Evolutionary conservation across 352 stramenopile genomes (phyloP).

Genomic region (Detonula confervacea): DNA sequence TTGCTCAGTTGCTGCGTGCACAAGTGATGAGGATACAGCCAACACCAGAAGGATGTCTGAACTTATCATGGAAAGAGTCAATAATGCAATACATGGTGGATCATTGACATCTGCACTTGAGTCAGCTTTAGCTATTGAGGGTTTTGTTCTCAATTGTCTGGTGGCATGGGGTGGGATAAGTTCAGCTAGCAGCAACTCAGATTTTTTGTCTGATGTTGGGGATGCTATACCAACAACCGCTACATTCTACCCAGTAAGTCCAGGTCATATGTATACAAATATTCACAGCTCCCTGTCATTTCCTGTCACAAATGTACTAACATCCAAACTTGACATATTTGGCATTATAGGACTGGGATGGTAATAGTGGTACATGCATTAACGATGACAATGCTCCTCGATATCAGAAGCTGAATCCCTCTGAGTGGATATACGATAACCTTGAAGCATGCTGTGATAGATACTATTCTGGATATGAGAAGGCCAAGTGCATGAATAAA

Average conservation of each 20-base stretch:
- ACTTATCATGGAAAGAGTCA: not conserved
- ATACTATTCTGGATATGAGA: slow-evolving; percentile 8
- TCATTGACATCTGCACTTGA: not conserved
- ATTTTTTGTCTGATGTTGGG: not conserved
- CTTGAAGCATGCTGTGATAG: slow-evolving; percentile 15
- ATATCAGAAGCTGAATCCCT: not conserved
- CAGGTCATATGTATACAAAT: too few species aligned
- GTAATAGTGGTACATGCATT: slow-evolving; percentile 1
- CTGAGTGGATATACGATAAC: slow-evolving; percentile 1
- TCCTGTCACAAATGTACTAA: not conserved
- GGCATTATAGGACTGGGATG: slow-evolving; percentile 7
- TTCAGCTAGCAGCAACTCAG: not conserved
- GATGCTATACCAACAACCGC: not conserved
- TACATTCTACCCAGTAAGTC: not conserved
- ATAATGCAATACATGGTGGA: not conserved
- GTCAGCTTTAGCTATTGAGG: not conserved
- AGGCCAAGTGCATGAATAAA: slow-evolving; percentile 17
- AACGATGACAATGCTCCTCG: slow-evolving; percentile 2
- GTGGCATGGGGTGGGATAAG: not conserved
- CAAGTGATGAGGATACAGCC: not conserved
- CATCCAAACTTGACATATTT: not conserved
- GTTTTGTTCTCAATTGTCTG: not conserved
- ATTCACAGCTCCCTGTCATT: not conserved
- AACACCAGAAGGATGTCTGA: not conserved
- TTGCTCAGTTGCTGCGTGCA: not conserved